Percentiles rank a stretch among this genome's conserved stretches.
phyloP scores from a whole-genome alignment of 2,329 filamentous ascomycete species.

The Epichloe brachyelytri region DNA sequence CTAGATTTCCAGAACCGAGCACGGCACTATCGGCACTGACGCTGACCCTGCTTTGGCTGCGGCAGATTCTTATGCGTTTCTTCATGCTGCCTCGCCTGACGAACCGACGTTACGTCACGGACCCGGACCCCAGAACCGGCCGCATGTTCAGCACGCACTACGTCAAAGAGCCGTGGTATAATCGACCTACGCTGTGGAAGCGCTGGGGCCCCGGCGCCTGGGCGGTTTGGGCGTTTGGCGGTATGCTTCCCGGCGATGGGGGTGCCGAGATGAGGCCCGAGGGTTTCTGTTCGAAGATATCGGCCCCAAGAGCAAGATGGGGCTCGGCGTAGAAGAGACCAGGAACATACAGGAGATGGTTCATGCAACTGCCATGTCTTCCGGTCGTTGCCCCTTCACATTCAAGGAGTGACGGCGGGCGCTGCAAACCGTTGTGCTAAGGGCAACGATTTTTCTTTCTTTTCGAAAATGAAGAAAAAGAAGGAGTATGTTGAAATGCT shows the following conservation, averaged over 20 bases:
- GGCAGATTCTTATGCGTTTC: slow-evolving; percentile 44
- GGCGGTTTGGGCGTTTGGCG: slow-evolving; percentile 30
- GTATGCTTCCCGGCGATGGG: slow-evolving; percentile 31
- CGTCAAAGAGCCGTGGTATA: slow-evolving; percentile 53
- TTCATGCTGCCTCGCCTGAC: slow-evolving; percentile 45
- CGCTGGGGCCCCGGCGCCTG: slow-evolving; percentile 48
- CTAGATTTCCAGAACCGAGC: slow-evolving; percentile 32
- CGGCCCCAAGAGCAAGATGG: slow-evolving; percentile 44
- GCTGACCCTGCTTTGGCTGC: slow-evolving; percentile 33
- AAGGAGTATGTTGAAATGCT: no score
- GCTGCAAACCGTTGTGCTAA: background rate
- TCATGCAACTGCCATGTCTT: background rate
- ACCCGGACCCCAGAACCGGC: slow-evolving; percentile 39
- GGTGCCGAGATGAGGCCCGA: slow-evolving; percentile 25
- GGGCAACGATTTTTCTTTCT: background rate
- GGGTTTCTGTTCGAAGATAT: slow-evolving; percentile 45
- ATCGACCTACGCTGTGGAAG: slow-evolving; percentile 44
- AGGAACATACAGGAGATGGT: slow-evolving; percentile 1
- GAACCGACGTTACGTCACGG: slow-evolving; percentile 25
- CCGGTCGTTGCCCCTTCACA: background rate
- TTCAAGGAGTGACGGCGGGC: background rate
- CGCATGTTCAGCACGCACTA: slow-evolving; percentile 38
- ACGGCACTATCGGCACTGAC: slow-evolving; percentile 25
- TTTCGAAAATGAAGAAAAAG: background rate
- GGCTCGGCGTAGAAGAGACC: slow-evolving; percentile 32